Conservation (phyloP, 139 green algal species). For the Eudorina sp. region DNA sequence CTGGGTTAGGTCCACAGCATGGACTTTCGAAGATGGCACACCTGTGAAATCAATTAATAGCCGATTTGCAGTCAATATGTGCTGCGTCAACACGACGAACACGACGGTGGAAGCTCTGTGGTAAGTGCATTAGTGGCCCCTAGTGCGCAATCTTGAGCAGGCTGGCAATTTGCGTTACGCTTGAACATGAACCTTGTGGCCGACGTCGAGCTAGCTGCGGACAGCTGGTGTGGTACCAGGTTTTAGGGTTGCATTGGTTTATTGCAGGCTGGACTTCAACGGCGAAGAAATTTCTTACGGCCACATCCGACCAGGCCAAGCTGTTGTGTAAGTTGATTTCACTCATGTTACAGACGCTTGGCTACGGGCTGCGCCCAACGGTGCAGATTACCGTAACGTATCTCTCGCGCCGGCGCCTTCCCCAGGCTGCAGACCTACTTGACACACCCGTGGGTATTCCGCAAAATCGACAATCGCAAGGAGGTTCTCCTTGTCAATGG, state of each 20-base stretch:
- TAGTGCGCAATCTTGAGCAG: background rate
- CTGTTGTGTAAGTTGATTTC: background rate
- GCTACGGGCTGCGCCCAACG: background rate
- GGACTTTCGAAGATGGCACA: constrained; percentile 1
- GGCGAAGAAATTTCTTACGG: constrained; percentile 17
- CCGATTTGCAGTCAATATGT: constrained; percentile 14
- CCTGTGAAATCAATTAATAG: background rate
- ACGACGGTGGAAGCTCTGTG: background rate
- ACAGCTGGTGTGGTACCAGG: no score
- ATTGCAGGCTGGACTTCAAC: constrained; percentile 18
- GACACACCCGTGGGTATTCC: constrained; percentile 34
- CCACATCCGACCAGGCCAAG: background rate
- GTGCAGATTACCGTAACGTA: background rate
- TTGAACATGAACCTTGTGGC: no score
- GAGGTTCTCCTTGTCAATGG: background rate
- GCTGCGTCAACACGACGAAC: constrained; percentile 6
- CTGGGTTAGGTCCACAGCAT: background rate
- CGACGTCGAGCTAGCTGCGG: no score
- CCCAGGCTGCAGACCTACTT: constrained; percentile 18
- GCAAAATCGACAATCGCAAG: background rate
- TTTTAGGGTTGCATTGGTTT: background rate
- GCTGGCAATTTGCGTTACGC: background rate
- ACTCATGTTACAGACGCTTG: background rate
- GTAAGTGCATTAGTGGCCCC: no score
- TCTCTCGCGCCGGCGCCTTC: background rate